These are phyloP conservation scores for Trametes polyzona DNA, from an alignment of 1,284 basidiomycete genomes.

Conservation along the genomic window DNA sequence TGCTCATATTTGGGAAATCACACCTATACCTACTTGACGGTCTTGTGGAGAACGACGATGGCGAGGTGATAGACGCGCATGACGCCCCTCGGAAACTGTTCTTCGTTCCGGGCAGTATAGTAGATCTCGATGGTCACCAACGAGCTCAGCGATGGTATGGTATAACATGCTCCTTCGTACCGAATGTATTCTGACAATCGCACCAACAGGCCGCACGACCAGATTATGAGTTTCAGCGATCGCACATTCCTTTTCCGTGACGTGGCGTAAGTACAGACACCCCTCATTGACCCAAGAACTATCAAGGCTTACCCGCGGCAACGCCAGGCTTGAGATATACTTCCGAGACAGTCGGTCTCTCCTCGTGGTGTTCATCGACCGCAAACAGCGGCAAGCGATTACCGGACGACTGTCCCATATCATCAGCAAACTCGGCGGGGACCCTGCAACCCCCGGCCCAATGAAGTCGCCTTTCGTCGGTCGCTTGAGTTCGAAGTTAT, in stretches of 20 bases:
- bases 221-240: constrained; percentile 79
- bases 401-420: constrained; percentile 63
- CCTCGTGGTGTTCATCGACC: constrained; percentile 78
- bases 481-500: constrained; percentile 43
- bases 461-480: constrained; percentile 59
- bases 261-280: constrained; percentile 79
- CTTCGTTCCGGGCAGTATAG: constrained; percentile 83
- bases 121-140: constrained; percentile 79
- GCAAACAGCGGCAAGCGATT: constrained; percentile 65
- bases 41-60: constrained; percentile 85
- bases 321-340: constrained; percentile 85
- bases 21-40: constrained; percentile 94
- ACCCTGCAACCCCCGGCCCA: constrained; percentile 45
- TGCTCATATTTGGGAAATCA: constrained; percentile 84
- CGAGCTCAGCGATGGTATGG: constrained; percentile 79
- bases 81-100: constrained; percentile 86
- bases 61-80: constrained; percentile 88
- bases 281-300: too few species aligned
- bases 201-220: constrained; percentile 75
- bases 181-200: neutral
- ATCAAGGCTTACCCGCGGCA: too few species aligned
- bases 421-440: constrained; percentile 43
- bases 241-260: constrained; percentile 89
- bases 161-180: neutral
- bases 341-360: constrained; percentile 88